Conservation (phyloP, 2,329 filamentous ascomycete genomes). For the Cordyceps javanica region DNA sequence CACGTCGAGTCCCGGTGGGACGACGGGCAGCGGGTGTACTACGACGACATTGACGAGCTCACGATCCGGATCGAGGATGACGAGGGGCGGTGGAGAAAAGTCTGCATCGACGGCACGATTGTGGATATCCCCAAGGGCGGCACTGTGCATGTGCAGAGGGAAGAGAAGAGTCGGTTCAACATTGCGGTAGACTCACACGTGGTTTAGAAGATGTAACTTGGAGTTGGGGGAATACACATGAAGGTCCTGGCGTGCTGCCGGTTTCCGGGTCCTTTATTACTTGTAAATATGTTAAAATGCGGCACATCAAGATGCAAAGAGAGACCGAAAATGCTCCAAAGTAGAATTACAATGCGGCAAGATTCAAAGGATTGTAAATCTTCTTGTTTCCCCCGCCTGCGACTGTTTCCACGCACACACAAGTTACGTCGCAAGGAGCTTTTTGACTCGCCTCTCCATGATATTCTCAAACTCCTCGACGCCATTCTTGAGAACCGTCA, state of each 20-base stretch:
- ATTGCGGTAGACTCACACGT: slow-evolving; percentile 35
- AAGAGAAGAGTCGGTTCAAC: slow-evolving; percentile 35
- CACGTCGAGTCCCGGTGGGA: slow-evolving; percentile 48
- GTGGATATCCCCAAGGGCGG: slow-evolving; percentile 66
- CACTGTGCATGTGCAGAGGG: slow-evolving; percentile 57
- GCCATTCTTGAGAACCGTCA: slow-evolving; percentile 51
- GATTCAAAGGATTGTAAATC: background rate
- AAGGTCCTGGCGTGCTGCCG: too few species aligned
- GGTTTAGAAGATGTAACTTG: background rate
- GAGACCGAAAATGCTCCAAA: background rate
- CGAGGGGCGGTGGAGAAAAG: slow-evolving; percentile 70
- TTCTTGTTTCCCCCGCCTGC: background rate
- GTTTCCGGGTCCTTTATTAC: background rate
- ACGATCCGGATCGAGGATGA: slow-evolving; percentile 61
- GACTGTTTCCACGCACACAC: background rate
- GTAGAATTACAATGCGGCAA: background rate
- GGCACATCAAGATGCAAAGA: background rate
- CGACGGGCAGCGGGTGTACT: slow-evolving; percentile 56
- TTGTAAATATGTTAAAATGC: background rate
- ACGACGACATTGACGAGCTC: slow-evolving; percentile 63
- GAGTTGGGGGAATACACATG: too few species aligned
- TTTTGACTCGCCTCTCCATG: slow-evolving; percentile 53
- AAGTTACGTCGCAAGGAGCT: slow-evolving; percentile 26
- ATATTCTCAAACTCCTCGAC: slow-evolving; percentile 60
- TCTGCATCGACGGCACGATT: slow-evolving; percentile 91